Evolutionary conservation across 768 basidiomycete genomes (phyloP).

Genomic region (Boletus patriciae): DNA sequence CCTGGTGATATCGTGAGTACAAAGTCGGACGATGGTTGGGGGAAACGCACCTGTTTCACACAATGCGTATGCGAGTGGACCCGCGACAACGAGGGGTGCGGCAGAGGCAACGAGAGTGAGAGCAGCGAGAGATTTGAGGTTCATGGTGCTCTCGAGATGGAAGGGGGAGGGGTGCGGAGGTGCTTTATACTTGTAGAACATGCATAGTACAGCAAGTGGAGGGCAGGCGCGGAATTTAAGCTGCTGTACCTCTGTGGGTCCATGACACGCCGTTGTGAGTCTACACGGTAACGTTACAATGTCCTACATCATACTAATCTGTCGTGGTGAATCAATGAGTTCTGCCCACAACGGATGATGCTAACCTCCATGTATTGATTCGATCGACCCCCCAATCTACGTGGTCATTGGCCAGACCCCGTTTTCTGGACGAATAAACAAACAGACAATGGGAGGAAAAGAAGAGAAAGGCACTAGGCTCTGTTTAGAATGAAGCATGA

Average conservation of each 20-base stretch:
- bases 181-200: conserved; percentile 10
- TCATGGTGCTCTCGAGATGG: conserved; percentile 15
- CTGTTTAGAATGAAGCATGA: too few relatives aligned
- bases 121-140: conserved; percentile 20
- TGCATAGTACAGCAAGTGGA: conserved; percentile 4
- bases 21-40: neutral
- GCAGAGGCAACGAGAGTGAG: conserved; percentile 19
- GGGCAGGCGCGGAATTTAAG: too few relatives aligned
- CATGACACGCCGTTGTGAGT: too few relatives aligned
- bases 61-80: conserved; percentile 17
- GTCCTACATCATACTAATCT: neutral
- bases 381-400: too few relatives aligned
- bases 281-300: too few relatives aligned
- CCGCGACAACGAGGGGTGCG: conserved; percentile 15
- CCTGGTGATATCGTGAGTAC: conserved; percentile 12
- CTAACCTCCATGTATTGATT: too few relatives aligned
- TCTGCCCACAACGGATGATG: neutral
- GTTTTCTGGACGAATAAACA: too few relatives aligned
- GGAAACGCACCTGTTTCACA: conserved; percentile 26
- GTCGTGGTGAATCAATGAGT: neutral
- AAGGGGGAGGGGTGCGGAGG: conserved; percentile 1
- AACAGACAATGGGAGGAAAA: too few relatives aligned
- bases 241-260: too few relatives aligned
- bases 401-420: neutral
- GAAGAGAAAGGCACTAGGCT: too few relatives aligned